Evolutionary conservation across 164 flowering plant species (phyloP).

Genomic region (Magnolia officinalis): DNA sequence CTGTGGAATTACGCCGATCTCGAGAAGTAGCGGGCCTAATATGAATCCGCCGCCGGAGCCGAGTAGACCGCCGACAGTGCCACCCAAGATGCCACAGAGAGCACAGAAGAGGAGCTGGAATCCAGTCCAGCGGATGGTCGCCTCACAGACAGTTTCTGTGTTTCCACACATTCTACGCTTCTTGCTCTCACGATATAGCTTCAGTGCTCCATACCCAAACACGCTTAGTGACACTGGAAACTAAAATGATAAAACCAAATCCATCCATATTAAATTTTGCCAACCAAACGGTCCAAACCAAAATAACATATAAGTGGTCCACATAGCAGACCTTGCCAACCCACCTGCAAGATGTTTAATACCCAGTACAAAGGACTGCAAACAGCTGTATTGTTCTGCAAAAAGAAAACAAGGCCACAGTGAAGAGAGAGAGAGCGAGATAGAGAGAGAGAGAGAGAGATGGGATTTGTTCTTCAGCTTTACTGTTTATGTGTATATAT

Average conservation of each 20-base stretch:
- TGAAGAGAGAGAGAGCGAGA: too few relatives aligned
- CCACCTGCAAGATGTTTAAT: conserved; percentile 31
- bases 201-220: conserved; percentile 64
- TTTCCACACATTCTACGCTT: conserved; percentile 54
- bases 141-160: conserved; percentile 67
- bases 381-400: conserved; percentile 48
- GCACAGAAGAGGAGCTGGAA: conserved; percentile 65
- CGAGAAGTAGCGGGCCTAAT: conserved; percentile 88
- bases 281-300: background rate
- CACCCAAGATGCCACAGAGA: conserved; percentile 81
- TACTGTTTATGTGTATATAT: too few relatives aligned
- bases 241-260: conserved; percentile 29
- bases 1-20: conserved; percentile 96
- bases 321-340: too few relatives aligned
- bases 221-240: conserved; percentile 67
- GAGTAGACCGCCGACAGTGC: conserved; percentile 87
- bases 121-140: conserved; percentile 66
- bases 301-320: background rate
- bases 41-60: conserved; percentile 98
- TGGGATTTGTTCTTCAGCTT: too few relatives aligned
- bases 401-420: background rate
- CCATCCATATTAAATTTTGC: too few relatives aligned
- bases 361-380: conserved; percentile 54
- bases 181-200: conserved; percentile 59
- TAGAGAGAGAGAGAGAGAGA: too few relatives aligned